A percentile compares a stretch with the other conserved stretches of the same genome.
These are phyloP conservation scores for Colletotrichum plurivorum DNA, from an alignment of 2,329 filamentous ascomycete genomes.

Conservation along the genomic window DNA sequence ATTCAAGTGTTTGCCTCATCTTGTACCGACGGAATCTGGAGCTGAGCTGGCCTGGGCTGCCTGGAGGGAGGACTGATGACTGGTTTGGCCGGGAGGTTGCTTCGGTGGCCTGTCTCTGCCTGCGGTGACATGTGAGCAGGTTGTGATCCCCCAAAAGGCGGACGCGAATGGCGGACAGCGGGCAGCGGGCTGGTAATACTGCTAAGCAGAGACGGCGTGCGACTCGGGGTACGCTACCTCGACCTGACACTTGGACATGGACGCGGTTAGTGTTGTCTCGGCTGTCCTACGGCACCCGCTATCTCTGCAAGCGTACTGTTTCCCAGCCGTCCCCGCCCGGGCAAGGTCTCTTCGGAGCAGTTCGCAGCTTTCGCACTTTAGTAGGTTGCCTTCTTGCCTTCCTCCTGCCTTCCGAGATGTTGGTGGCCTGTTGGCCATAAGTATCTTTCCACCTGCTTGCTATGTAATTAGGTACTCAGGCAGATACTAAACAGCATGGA, in stretches of 20 bases:
- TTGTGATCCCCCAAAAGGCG: slow-evolving; percentile 29
- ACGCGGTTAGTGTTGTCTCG: slow-evolving; percentile 36
- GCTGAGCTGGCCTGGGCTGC: slow-evolving; percentile 31
- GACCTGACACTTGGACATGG: slow-evolving; percentile 37
- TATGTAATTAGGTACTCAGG: too few relatives aligned
- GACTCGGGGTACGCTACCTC: slow-evolving; percentile 24
- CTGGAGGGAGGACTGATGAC: neutral
- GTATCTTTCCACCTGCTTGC: too few relatives aligned
- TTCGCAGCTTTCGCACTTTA: slow-evolving; percentile 8
- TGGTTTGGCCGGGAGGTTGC: slow-evolving; percentile 10
- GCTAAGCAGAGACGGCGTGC: slow-evolving; percentile 36
- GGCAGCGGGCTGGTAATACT: neutral
- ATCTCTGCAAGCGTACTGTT: slow-evolving; percentile 37
- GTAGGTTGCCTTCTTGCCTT: too few relatives aligned
- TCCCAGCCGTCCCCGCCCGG: slow-evolving; percentile 2
- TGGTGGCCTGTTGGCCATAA: too few relatives aligned
- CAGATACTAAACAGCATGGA: neutral
- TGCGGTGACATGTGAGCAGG: slow-evolving; percentile 38
- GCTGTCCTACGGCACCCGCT: slow-evolving; percentile 17
- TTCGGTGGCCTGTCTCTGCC: slow-evolving; percentile 18
- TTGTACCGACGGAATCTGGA: slow-evolving; percentile 18
- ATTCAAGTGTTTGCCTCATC: slow-evolving; percentile 10
- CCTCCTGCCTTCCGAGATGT: neutral
- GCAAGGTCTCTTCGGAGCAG: slow-evolving; percentile 14
- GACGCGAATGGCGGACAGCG: slow-evolving; percentile 12